A percentile compares a stretch with the other conserved stretches of the same genome.
Evolutionary conservation across 176 grass and related monocot genomes (phyloP).

Genomic region (Ampelocalamus luodianensis): DNA sequence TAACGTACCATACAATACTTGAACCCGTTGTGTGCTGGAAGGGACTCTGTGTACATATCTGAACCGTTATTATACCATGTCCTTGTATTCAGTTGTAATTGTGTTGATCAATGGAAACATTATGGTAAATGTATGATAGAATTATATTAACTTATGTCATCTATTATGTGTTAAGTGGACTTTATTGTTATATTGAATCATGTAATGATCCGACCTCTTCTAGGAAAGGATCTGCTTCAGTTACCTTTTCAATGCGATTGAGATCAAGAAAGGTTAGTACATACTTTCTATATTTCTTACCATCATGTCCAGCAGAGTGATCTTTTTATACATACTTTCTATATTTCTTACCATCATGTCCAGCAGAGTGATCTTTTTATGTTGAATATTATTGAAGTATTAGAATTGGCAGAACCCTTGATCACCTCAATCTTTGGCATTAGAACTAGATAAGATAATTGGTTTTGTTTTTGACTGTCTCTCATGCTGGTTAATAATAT

Average conservation of each 20-base stretch:
- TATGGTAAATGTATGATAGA: neutral
- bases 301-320: neutral
- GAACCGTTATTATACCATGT: neutral
- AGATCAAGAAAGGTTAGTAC: slow-evolving; percentile 69
- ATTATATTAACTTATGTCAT: slow-evolving; percentile 9
- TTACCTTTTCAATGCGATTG: slow-evolving; percentile 56
- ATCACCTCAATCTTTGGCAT: neutral
- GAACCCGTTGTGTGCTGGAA: neutral
- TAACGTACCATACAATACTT: neutral
- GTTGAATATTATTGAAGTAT: slow-evolving; percentile 17
- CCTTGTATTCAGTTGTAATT: slow-evolving; percentile 4
- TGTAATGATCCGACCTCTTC: slow-evolving; percentile 34
- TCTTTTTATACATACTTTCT: slow-evolving; percentile 31
- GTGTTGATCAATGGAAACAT: neutral
- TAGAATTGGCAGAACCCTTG: neutral
- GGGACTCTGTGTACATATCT: neutral
- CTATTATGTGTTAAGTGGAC: slow-evolving; percentile 4
- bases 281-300: slow-evolving; percentile 30
- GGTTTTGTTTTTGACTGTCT: slow-evolving; percentile 24
- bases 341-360: slow-evolving; percentile 17
- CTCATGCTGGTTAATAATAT: neutral
- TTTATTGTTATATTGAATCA: slow-evolving; percentile 35
- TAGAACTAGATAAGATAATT: neutral
- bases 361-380: neutral
- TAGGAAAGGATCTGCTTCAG: slow-evolving; percentile 63